Conservation (phyloP, 495 filamentous ascomycete genomes). For the Astrothelium macrocarpum region DNA sequence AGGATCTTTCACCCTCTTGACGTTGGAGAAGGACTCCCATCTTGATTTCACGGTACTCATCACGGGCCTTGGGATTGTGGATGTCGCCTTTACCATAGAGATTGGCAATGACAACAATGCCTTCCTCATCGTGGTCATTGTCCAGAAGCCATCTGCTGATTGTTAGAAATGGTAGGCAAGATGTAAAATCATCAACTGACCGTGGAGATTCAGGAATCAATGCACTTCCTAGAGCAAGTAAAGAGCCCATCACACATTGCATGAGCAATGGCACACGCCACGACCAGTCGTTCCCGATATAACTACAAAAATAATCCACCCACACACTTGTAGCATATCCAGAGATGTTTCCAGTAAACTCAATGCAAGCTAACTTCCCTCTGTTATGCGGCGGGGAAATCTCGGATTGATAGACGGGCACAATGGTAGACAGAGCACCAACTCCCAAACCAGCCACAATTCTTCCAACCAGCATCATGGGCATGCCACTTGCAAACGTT, state of each 20-base stretch:
- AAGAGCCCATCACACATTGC: slow-evolving; percentile 86
- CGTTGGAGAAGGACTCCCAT: slow-evolving; percentile 89
- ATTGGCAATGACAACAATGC: slow-evolving; percentile 95
- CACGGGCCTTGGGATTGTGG: slow-evolving; percentile 77
- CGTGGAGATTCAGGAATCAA: slow-evolving; percentile 94
- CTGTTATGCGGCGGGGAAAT: slow-evolving; percentile 95
- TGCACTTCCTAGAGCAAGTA: slow-evolving; percentile 76
- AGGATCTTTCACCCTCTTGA: slow-evolving; percentile 87
- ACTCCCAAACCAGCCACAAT: slow-evolving; percentile 90
- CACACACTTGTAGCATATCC: slow-evolving; percentile 95
- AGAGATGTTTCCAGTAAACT: slow-evolving; percentile 93
- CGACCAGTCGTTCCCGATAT: slow-evolving; percentile 70
- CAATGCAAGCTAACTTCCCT: slow-evolving; percentile 92
- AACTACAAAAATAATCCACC: slow-evolving; percentile 97
- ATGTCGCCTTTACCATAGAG: slow-evolving; percentile 93
- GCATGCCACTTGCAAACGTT: slow-evolving; percentile 67
- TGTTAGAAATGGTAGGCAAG: slow-evolving; percentile 13
- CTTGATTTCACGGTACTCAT: slow-evolving; percentile 97
- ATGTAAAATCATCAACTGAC: slow-evolving; percentile 38
- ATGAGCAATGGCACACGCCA: slow-evolving; percentile 88
- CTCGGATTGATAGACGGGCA: slow-evolving; percentile 96
- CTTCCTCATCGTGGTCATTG: slow-evolving; percentile 96
- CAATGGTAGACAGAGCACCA: slow-evolving; percentile 89
- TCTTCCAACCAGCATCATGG: slow-evolving; percentile 86
- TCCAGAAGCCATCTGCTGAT: slow-evolving; percentile 78